These are phyloP conservation scores for Chytriomyces confervae DNA, from an alignment of 192 early-diverging fungal species.

Conservation along the genomic window DNA sequence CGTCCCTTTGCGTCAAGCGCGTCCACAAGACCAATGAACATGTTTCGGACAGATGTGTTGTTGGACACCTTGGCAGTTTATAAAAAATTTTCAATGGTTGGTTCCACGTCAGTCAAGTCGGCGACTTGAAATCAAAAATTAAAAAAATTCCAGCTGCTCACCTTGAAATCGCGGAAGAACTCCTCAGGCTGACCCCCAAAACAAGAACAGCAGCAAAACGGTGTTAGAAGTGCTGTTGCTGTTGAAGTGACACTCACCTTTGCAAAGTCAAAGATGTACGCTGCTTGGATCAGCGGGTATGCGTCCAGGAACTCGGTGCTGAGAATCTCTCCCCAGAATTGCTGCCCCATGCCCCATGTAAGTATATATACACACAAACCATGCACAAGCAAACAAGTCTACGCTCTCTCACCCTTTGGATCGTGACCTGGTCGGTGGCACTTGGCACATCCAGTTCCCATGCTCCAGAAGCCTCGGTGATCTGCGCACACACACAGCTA, in stretches of 20 bases:
- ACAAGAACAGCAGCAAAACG: not conserved
- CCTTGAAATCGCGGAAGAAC: not conserved
- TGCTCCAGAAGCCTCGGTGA: conserved; percentile 10
- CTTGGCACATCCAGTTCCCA: not conserved
- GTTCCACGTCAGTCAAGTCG: too few relatives aligned
- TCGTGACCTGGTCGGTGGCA: not conserved
- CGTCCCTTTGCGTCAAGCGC: not conserved
- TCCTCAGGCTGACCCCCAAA: not conserved
- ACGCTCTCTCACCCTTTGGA: not conserved
- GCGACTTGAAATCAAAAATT: too few relatives aligned
- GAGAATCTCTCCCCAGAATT: conserved; percentile 1
- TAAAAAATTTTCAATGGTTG: too few relatives aligned
- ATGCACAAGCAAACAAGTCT: not conserved
- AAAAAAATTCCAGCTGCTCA: too few relatives aligned
- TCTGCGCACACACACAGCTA: not conserved
- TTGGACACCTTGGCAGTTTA: not conserved
- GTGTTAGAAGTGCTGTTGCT: too few relatives aligned
- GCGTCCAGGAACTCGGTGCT: not conserved
- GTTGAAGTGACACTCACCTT: not conserved
- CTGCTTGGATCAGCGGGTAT: not conserved
- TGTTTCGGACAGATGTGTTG: not conserved
- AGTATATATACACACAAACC: not conserved
- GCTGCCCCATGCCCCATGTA: too few relatives aligned
- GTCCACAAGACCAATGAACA: not conserved
- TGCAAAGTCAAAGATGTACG: conserved; percentile 8